These are phyloP conservation scores for Astragalus membranaceus DNA, from an alignment of 306 rosid genomes.

Conservation along the genomic window DNA sequence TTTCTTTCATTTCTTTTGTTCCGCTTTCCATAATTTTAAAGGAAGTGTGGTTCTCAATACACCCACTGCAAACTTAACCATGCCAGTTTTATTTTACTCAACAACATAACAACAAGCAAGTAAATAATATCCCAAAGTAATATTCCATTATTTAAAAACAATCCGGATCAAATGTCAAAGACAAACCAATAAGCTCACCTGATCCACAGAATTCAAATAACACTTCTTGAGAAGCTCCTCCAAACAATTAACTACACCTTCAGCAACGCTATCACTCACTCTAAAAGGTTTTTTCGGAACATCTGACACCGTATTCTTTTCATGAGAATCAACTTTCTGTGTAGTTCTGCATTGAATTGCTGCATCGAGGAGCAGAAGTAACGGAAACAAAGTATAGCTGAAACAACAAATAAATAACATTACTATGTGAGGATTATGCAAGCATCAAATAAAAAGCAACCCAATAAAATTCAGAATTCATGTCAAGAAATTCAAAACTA, in stretches of 20 bases:
- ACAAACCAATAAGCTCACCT: slow-evolving; percentile 48
- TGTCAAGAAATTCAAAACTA: not conserved
- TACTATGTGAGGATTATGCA: not conserved
- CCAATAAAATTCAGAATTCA: not conserved
- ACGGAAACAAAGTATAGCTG: slow-evolving; percentile 80
- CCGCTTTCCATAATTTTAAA: not conserved
- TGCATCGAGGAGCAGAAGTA: slow-evolving; percentile 77
- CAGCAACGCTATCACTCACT: slow-evolving; percentile 77
- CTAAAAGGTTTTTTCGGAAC: slow-evolving; percentile 25
- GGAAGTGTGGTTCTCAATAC: not conserved
- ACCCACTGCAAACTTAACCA: not conserved
- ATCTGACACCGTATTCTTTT: slow-evolving; percentile 13
- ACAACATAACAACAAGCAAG: not conserved
- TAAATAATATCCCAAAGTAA: not conserved
- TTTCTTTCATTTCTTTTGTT: not conserved
- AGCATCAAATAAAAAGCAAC: not conserved
- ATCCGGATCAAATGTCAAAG: slow-evolving; percentile 5
- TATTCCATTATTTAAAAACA: not conserved
- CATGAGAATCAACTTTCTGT: slow-evolving; percentile 52
- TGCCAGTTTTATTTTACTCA: not conserved
- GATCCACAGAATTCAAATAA: slow-evolving; percentile 67
- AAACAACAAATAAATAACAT: not conserved
- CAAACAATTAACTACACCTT: slow-evolving; percentile 80
- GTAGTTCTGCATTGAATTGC: slow-evolving; percentile 62
- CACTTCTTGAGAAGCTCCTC: slow-evolving; percentile 83